Conservation (phyloP, 805 yeast genomes). For the Wickerhamiella brachini region DNA sequence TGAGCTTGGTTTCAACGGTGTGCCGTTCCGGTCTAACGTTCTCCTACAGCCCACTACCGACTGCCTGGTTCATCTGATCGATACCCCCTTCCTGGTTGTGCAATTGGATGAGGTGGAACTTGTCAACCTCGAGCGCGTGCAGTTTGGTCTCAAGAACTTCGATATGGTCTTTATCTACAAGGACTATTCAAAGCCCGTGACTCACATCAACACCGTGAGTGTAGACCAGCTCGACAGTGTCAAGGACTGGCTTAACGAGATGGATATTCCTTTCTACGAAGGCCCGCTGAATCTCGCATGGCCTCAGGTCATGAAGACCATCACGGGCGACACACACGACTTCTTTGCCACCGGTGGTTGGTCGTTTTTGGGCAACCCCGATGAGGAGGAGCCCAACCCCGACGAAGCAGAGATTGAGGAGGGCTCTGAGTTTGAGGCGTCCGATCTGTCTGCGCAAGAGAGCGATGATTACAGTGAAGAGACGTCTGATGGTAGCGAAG, state of each 20-base stretch:
- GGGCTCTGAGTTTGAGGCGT: conserved; percentile 50
- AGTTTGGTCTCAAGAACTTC: conserved; percentile 90
- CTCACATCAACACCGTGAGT: conserved; percentile 89
- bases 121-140: conserved; percentile 93
- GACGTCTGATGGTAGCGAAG: conserved; percentile 7
- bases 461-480: conserved; percentile 27
- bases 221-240: conserved; percentile 83
- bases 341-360: conserved; percentile 94
- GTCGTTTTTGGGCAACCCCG: conserved; percentile 82
- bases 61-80: conserved; percentile 84
- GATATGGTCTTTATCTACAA: conserved; percentile 94
- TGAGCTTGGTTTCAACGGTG: conserved; percentile 95
- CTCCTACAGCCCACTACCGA: conserved; percentile 95
- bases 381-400: conserved; percentile 59
- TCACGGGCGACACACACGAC: conserved; percentile 82
- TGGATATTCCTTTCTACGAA: conserved; percentile 87
- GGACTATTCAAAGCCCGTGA: conserved; percentile 76
- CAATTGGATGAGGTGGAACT: conserved; percentile 85
- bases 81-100: conserved; percentile 88
- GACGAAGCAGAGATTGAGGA: conserved; percentile 44
- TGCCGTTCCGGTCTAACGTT: conserved; percentile 87
- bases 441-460: conserved; percentile 40
- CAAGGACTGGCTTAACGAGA: conserved; percentile 95
- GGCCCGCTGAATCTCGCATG: conserved; percentile 94
- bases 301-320: conserved; percentile 89